These are phyloP conservation scores for Adansonia gregorii DNA, from an alignment of 441 rosid genomes.

Conservation along the genomic window DNA sequence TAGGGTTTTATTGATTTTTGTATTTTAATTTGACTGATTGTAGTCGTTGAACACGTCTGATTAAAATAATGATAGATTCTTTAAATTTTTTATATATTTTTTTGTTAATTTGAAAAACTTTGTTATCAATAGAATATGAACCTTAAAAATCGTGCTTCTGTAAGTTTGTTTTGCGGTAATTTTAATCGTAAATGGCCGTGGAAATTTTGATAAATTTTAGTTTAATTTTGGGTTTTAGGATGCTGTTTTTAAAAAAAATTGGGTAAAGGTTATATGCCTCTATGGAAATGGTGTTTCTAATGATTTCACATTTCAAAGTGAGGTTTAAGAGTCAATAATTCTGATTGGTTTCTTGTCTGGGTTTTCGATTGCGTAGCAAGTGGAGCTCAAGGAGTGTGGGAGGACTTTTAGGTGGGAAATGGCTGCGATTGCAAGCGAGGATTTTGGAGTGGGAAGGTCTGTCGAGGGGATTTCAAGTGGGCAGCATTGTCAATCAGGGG, in stretches of 20 bases:
- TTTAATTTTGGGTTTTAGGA: slow-evolving; percentile 5
- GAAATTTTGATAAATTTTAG: slow-evolving; percentile 9
- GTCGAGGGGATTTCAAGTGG: slow-evolving; percentile 64
- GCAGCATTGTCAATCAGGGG: slow-evolving; percentile 68
- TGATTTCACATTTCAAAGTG: background rate
- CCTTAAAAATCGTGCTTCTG: background rate
- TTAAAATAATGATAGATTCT: background rate
- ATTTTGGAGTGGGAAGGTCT: slow-evolving; percentile 72
- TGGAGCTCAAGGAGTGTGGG: slow-evolving; percentile 42
- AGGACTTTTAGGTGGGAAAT: slow-evolving; percentile 52
- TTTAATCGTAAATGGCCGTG: background rate
- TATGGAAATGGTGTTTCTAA: background rate
- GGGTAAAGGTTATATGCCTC: no score
- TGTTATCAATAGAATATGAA: background rate
- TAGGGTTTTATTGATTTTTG: slow-evolving; percentile 34
- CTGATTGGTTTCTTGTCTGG: slow-evolving; percentile 25
- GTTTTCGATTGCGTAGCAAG: slow-evolving; percentile 32
- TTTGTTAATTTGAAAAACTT: background rate
- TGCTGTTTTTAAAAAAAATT: background rate
- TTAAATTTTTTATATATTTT: background rate
- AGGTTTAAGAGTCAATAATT: slow-evolving; percentile 23
- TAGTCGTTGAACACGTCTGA: slow-evolving; percentile 9
- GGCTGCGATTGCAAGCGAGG: slow-evolving; percentile 72
- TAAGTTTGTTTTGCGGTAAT: background rate
- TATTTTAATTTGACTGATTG: slow-evolving; percentile 10